Percentiles rank a stretch among this genome's conserved stretches.
These are phyloP conservation scores for Cordia subcordata DNA, from an alignment of 257 asterid species.

Conservation along the genomic window DNA sequence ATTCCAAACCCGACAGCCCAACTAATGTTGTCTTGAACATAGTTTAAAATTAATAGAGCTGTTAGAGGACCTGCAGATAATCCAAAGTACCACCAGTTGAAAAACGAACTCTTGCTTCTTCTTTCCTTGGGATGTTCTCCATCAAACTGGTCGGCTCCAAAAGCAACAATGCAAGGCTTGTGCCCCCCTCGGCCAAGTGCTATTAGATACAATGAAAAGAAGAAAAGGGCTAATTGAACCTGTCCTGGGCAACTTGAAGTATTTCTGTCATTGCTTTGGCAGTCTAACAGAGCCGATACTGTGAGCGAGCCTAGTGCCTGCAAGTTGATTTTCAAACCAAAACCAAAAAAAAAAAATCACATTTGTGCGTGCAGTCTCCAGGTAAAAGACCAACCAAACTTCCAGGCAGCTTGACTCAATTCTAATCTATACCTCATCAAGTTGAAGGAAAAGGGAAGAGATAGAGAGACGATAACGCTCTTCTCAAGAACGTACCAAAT, in stretches of 20 bases:
- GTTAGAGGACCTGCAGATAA: conserved; percentile 33
- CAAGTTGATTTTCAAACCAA: background rate
- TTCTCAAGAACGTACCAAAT: too few relatives aligned
- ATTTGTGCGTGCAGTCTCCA: too few relatives aligned
- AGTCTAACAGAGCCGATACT: conserved; percentile 28
- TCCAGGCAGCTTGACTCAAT: too few relatives aligned
- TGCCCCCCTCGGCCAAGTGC: conserved; percentile 40
- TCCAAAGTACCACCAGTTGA: conserved; percentile 51
- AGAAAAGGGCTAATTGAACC: conserved; percentile 29
- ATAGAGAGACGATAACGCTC: too few relatives aligned
- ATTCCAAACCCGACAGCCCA: conserved; percentile 50
- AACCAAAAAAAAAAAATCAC: too few relatives aligned
- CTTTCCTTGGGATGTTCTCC: conserved; percentile 33
- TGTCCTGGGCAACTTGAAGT: conserved; percentile 12
- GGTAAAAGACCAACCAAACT: too few relatives aligned
- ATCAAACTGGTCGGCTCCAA: conserved; percentile 54
- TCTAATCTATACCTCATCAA: too few relatives aligned
- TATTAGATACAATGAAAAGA: conserved; percentile 31
- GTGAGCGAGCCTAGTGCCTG: conserved; percentile 44
- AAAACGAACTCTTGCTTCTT: conserved; percentile 35
- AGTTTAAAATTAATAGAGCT: conserved; percentile 32
- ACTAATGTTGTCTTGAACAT: conserved; percentile 47
- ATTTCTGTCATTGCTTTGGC: conserved; percentile 1
- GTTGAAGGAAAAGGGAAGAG: too few relatives aligned
- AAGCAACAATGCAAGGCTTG: conserved; percentile 44